Evolutionary conservation across 495 filamentous ascomycete species (phyloP), one percentile per base, ranked within the genome.

Genomic region (Aspergillus egyptiacus): DNA sequence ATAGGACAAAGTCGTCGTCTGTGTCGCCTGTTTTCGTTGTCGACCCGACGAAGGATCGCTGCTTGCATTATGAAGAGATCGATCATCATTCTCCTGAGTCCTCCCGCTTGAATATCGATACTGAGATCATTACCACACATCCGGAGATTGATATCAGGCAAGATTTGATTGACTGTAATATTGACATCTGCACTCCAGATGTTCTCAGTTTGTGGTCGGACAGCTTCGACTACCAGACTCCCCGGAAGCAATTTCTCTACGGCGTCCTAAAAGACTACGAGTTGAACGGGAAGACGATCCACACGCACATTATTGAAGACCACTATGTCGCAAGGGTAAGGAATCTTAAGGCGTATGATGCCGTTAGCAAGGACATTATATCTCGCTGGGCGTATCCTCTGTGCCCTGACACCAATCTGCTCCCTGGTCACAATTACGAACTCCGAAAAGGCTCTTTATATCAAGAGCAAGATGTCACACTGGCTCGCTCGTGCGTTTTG

Each of bases 151-250:
- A 94, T 50, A 68, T 95, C 22, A 84, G 91, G 4, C 76, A 84
- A 37, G 93, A 99, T 57, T 70, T 99, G 42, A 86, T 96, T 46
- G 94, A 99, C 68, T 93, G 88, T 58, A 87, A 84, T 46, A 91
- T 99, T 62, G 93, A 99, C 60, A 97, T 99, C 53, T 99, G 94
- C 66, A 96, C 94, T 0, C 89, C 91, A 0, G 93, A 97, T 57
- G 89, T 96, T 15, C 75, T 97, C 35, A 89, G 90, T 23, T 69
- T 96, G 49, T 99, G 93, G 88, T 90, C 89, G 6, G 93, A 99
- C 61, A 94, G 89, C 61, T 99, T 99, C 64, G 93, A 99, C 67
- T 96, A 93, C 68, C 85, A 95, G 59, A 73, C 86, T 3, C 86
- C 93, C 6, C 80, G 93, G 46, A 83, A 83, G 54, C 88, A 95